phyloP scores from a whole-genome alignment of 2,329 filamentous ascomycete genomes.

The Aplosporella prunicola region DNA sequence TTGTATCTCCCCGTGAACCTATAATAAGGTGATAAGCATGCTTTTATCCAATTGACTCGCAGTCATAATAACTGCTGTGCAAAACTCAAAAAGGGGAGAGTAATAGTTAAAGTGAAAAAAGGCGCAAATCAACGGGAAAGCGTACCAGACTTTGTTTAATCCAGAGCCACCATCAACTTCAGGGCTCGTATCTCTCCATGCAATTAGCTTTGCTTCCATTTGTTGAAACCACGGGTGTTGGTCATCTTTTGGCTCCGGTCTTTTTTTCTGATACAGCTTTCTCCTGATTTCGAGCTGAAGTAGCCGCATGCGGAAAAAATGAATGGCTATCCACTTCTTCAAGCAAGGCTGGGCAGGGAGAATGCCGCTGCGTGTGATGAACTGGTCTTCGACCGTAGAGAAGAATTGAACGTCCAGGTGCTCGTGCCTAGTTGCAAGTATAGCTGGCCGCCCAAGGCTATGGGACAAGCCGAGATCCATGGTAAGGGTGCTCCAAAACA shows the following conservation, averaged over 20 bases:
- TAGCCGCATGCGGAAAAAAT: conserved; percentile 86
- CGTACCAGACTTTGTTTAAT: conserved; percentile 74
- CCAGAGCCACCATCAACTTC: conserved; percentile 57
- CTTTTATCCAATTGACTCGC: too few species aligned
- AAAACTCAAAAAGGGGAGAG: conserved; percentile 14
- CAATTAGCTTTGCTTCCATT: conserved; percentile 68
- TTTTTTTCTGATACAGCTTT: conserved; percentile 76
- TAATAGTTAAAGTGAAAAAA: neutral
- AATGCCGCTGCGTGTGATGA: conserved; percentile 71
- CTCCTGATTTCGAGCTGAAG: conserved; percentile 81
- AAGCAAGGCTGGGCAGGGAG: conserved; percentile 60
- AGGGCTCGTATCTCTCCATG: conserved; percentile 71
- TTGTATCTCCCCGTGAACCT: conserved; percentile 64
- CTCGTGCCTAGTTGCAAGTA: conserved; percentile 72
- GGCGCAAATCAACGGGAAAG: conserved; percentile 11
- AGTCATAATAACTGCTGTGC: too few species aligned
- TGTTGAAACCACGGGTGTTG: conserved; percentile 76
- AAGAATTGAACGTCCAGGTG: conserved; percentile 82
- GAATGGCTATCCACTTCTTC: conserved; percentile 81
- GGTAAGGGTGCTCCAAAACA: conserved; percentile 79
- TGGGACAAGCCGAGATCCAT: conserved; percentile 88
- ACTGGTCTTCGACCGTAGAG: conserved; percentile 68
- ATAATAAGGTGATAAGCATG: too few species aligned
- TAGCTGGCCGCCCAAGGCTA: conserved; percentile 76
- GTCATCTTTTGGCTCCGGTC: conserved; percentile 65